Evolutionary conservation across 2,329 filamentous ascomycete genomes (phyloP), one percentile per base, ranked within the genome.

Genomic region (Aspergillus oerlinghausenensis): DNA sequence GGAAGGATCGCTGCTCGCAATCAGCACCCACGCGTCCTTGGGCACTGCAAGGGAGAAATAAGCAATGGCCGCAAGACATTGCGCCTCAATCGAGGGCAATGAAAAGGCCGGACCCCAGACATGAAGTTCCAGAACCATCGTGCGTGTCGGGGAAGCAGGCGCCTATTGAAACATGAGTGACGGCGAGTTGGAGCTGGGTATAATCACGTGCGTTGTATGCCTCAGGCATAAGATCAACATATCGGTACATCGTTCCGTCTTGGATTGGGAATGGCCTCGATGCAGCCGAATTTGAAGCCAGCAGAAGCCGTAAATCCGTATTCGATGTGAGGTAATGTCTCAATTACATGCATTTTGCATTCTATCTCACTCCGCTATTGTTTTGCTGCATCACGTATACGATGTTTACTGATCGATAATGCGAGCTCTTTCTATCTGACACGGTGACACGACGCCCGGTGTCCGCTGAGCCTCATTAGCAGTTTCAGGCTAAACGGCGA

Each of bases 101-200:
- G 86, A 87, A 73, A 96, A 96, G 43, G 90, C 92, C 54, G 91
- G 87, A 51, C 92, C 92, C 88, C 92, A 96, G 68, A 96, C 83
- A 75, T 96, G 89, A 58, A 99, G 84, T 76, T 93, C 84, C 50
- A 91, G 76, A 61, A 84, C 79, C 79, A 82, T 83, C 55, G 57
- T 68, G 59, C 58, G 55, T 56, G 45, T 63, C 56, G 54, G 52
- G 55, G 29, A 7, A 59, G 51, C 50, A 51, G 52, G 19, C 43
- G 43, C 43, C 43, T 23, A 47, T 23, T 23, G 21, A 23, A 23
- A 26, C 43, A 32, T 25, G 10, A 32, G 9, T 28, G 47, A 6
- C 19, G 35, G 40, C 55, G 52, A 38, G 45, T 50, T 49, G 49
- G 54, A 50, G 52, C 58, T 52, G 65, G 58, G 50, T 49, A 49